A percentile compares a stretch with the other conserved stretches of the same genome.
Conservation (phyloP, 2,329 filamentous ascomycete species). For the Pseudocercospora fijiensis region DNA sequence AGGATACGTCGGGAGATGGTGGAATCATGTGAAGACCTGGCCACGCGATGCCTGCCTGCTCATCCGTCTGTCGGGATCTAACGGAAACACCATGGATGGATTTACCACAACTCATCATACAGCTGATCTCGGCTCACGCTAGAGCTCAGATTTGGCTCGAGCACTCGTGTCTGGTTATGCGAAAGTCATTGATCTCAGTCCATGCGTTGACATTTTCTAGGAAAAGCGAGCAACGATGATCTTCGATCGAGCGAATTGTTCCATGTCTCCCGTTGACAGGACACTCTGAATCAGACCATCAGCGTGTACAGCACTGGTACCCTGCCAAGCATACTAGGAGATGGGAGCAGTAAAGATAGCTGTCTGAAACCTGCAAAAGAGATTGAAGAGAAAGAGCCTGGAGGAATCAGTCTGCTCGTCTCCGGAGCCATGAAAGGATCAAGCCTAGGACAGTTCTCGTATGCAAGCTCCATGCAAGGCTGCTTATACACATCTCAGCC, state of each 20-base stretch:
- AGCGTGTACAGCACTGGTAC: conserved; percentile 51
- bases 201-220: conserved; percentile 10
- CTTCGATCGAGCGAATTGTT: conserved; percentile 47
- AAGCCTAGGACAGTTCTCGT: conserved; percentile 54
- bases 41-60: not conserved
- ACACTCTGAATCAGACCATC: conserved; percentile 46
- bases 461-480: conserved; percentile 55
- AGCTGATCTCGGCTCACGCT: too few species aligned
- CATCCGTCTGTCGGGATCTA: too few species aligned
- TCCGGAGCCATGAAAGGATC: conserved; percentile 53
- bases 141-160: not conserved
- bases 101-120: too few species aligned
- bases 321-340: conserved; percentile 42
- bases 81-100: too few species aligned
- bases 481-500: conserved; percentile 46
- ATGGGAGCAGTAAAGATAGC: conserved; percentile 54
- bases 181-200: not conserved
- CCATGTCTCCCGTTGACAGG: conserved; percentile 47
- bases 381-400: conserved; percentile 47
- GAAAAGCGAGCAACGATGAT: conserved; percentile 42
- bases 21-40: not conserved
- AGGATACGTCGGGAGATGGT: not conserved
- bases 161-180: not conserved
- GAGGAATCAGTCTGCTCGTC: conserved; percentile 56
- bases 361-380: conserved; percentile 44